Base-by-base conservation (phyloP, 1,284 basidiomycete genomes). In the Ganoderma boninense region DNA sequence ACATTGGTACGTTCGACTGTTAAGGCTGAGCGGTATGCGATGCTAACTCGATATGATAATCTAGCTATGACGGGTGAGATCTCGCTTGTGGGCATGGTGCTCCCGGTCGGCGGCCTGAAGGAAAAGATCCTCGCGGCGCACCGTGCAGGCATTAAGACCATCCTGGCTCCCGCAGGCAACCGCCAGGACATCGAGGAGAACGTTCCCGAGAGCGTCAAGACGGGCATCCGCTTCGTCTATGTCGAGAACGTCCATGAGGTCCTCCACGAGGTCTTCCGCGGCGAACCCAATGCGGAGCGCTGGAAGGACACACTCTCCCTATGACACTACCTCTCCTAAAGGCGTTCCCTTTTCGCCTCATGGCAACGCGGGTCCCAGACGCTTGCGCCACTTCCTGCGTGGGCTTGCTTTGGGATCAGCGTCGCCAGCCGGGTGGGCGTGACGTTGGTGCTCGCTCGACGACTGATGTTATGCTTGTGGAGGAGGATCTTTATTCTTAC, bases 111-210 rank as follows among this genome's bases (percentile, higher is more conserved):
- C 14, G 96, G 96, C 0, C 82, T 98, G 71, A 98, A 97, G 84
- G 96, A 98, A 86, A 97, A 97, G 87, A 97, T 97, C 75, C 88
- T 97, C 1, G 96, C 97, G 1, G 96, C 97, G 0, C 97, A 98
- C 79, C 89, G 97, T 14, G 95, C 97, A 1, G 96, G 95, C 2
- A 97, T 98, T 84, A 96, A 93, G 83, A 97, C 93, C 0, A 94
- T 97, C 72, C 84, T 97, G 32, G 95, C 95, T 0, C 97, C 97
- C 0, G 90, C 89, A 32, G 96, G 93, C 2, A 97, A 96, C 80
- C 90, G 92, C 52, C 90, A 94, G 0, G 96, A 98, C 79, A 97
- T 98, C 52, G 95, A 98, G 82, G 95, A 96, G 84, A 98, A 98
- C 79, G 97, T 98, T 0, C 96, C 96, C 0, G 92, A 92, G 76